Evolutionary conservation across 2,329 filamentous ascomycete genomes (phyloP), one percentile per base, ranked within the genome.

Genomic region (Rosellinia necatrix): DNA sequence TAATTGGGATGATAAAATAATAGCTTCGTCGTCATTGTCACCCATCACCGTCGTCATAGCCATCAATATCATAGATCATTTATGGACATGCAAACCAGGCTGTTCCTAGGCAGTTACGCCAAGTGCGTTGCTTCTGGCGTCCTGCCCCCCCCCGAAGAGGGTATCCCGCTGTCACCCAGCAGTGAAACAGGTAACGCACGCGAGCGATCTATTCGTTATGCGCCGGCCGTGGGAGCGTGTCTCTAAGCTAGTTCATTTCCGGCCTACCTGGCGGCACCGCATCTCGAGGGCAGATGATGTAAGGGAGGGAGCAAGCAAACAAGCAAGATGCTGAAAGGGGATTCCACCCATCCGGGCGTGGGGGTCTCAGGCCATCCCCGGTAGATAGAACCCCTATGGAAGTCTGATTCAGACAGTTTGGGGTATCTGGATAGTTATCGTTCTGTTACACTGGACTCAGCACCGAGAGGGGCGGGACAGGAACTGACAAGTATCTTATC

Each of bases 211-310:
- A 43, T 7, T 30, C 22, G 38, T 38, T 7, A 40, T 25, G 38
- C 49, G 38, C 49, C 49, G 35, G 50, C 48, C 38, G 29, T 48
- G 24, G 12, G 47, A 48, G 35, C 51, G 58, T 61, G 58, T 60
- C 56, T 15, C 12, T 7, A 49, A 55, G 62, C 64, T 67, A 67
- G 63, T 57, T 65, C 58, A 38, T 53, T 65, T 70, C 54, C 58
- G 65, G 66, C 61, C 47, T 49, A 56, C 64, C 62, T 64, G 64
- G 65, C 67, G 69, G 65, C 54, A 48, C 30, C 49, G 49, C 58
- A 63, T 35, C 38, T 64, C 41, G 6, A 53, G 5, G n/a, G 19
- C 17, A 44, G 19, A n/a, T 22, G n/a, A n/a, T n/a, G n/a, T n/a
- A n/a, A 15, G 10, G 32, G 2, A 35, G 32, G 32, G n/a, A n/a